Percentiles rank a stretch among this genome's conserved stretches.
phyloP scores from a whole-genome alignment of 371 early-diverging fungal species.

The Lichtheimia ornata region DNA sequence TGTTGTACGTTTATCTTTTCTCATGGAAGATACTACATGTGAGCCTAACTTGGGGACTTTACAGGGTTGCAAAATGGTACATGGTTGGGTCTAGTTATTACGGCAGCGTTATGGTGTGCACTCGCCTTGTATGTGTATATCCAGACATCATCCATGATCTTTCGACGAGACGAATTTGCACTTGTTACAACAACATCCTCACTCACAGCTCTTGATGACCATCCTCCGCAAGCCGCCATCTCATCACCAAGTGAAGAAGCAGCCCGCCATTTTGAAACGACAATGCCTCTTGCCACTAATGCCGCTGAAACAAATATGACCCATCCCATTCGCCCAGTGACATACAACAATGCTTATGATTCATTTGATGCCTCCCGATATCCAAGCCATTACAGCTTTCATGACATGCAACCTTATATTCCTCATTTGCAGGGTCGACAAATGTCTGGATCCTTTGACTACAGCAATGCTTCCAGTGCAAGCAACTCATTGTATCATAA shows the following conservation, averaged over 20 bases:
- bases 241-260: too few relatives aligned
- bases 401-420: not conserved
- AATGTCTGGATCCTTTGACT: slow-evolving; percentile 5
- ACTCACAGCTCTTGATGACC: too few relatives aligned
- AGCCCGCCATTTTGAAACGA: too few relatives aligned
- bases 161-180: too few relatives aligned
- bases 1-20: slow-evolving; percentile 4
- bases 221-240: too few relatives aligned
- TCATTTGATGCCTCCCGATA: not conserved
- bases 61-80: slow-evolving; percentile 4
- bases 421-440: not conserved
- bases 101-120: slow-evolving; percentile 2
- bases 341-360: too few relatives aligned
- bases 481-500: not conserved
- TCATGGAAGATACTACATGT: not conserved
- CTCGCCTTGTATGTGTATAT: slow-evolving; percentile 6
- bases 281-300: too few relatives aligned
- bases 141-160: slow-evolving; percentile 1
- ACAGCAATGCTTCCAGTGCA: not conserved
- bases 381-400: slow-evolving; percentile 3
- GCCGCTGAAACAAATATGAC: too few relatives aligned
- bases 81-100: slow-evolving; percentile 3
- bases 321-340: too few relatives aligned
- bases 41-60: not conserved
- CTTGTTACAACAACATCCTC: too few relatives aligned